A percentile compares a stretch with the other conserved stretches of the same genome.
phyloP scores from a whole-genome alignment of 495 filamentous ascomycete species.

The Cercophora sp. region DNA sequence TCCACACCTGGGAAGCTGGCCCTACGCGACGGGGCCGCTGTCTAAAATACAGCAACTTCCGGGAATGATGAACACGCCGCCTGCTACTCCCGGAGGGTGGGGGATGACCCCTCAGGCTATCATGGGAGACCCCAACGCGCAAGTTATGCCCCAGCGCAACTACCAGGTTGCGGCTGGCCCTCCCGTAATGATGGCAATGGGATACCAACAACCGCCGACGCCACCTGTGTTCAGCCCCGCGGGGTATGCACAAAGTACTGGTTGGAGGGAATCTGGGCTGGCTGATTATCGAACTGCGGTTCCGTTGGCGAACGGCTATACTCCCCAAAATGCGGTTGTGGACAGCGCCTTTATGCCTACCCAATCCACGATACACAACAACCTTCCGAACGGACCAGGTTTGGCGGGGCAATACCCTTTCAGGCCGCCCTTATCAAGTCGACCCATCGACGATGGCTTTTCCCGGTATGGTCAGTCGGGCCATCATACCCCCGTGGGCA shows the following conservation, averaged over 20 bases:
- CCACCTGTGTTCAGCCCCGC: slow-evolving; percentile 72
- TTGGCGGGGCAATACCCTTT: slow-evolving; percentile 27
- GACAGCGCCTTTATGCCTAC: slow-evolving; percentile 32
- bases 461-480: slow-evolving; percentile 18
- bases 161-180: slow-evolving; percentile 48
- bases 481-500: slow-evolving; percentile 16
- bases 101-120: slow-evolving; percentile 13
- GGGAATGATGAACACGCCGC: slow-evolving; percentile 12
- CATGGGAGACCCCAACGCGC: slow-evolving; percentile 22
- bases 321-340: slow-evolving; percentile 28
- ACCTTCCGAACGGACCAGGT: slow-evolving; percentile 19
- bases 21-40: slow-evolving; percentile 13
- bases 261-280: slow-evolving; percentile 73
- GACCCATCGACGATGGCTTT: slow-evolving; percentile 32
- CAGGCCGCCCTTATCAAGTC: slow-evolving; percentile 22
- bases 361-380: slow-evolving; percentile 23
- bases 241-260: slow-evolving; percentile 63
- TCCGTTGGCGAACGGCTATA: slow-evolving; percentile 29
- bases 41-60: slow-evolving; percentile 9
- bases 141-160: slow-evolving; percentile 28
- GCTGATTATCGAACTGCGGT: slow-evolving; percentile 29
- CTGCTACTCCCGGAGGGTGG: slow-evolving; percentile 20
- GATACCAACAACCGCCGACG: slow-evolving; percentile 64
- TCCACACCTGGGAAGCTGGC: slow-evolving; percentile 18
- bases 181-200: slow-evolving; percentile 66